Percentiles rank a stretch among this genome's conserved stretches.
phyloP scores from a whole-genome alignment of 306 rosid genomes.

The Cucumis sativus region Cucumber_9930_V3 NC_026655.2:513001-513500 shows the following conservation, averaged over 20 bases:
- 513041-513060: neutral
- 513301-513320: neutral
- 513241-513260: constrained; percentile 95
- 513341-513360: neutral
- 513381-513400: neutral
- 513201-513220: constrained; percentile 65
- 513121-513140: constrained; percentile 97
- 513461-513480: constrained; percentile 95
- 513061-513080: constrained; percentile 28
- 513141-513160: constrained; percentile 79
- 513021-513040: neutral
- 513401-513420: neutral
- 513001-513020: neutral
- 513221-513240: constrained; percentile 97
- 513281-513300: neutral
- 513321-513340: neutral
- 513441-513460: constrained; percentile 92
- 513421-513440: constrained; percentile 46
- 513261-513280: constrained; percentile 17
- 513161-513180: constrained; percentile 97
- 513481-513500: constrained; percentile 96
- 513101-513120: constrained; percentile 65
- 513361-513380: neutral
- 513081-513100: constrained; percentile 5
- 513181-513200: constrained; percentile 74